Evolutionary conservation across 1,284 basidiomycete genomes (phyloP), one percentile per base, ranked within the genome.

Genomic region (Mycena citricolor): DNA sequence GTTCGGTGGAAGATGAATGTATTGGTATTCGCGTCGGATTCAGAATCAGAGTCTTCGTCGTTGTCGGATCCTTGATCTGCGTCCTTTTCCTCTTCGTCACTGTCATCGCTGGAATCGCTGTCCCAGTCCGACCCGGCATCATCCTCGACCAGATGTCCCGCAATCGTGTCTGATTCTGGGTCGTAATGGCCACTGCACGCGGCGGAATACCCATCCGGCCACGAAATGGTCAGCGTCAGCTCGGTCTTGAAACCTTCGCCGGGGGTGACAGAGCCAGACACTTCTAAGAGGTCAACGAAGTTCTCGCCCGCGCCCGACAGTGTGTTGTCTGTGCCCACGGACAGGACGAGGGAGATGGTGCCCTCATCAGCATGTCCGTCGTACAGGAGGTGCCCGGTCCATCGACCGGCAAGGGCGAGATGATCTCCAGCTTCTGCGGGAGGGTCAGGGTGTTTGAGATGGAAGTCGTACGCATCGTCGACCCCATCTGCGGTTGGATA

Each of bases 1-100:
- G 52, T 54, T 14, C 56, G 50, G 12, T 33, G 41, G 32, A 59
- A 54, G 3, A 52, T 19, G 44, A 59, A 57, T 1, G 26, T 59
- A 8, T 17, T 25, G n/a, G 32, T 57, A 19, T 59, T 54, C n/a
- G 56, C 54, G 32, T 47, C 24, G 20, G 25, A 28, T 21, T 39
- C 35, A 20, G 28, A 11, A 5, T 5, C n/a, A 17, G 16, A 10
- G 6, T 34, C 34, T 19, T 14, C 10, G 25, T 17, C n/a, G 8
- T 36, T 21, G 16, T 31, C 13, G 23, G 14, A 29, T 29, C 26
- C 26, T 29, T 10, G 26, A n/a, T 37, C 26, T 5, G 36, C 32
- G 17, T 29, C 35, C 5, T 31, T 24, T n/a, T 39, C 30, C n/a
- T 40, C 29, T 28, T 32, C 42, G 1, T n/a, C n/a, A n/a, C n/a